These are phyloP conservation scores for Vanilla planifolia DNA, from an alignment of 106 monocot species.

Conservation along the genomic window DNA sequence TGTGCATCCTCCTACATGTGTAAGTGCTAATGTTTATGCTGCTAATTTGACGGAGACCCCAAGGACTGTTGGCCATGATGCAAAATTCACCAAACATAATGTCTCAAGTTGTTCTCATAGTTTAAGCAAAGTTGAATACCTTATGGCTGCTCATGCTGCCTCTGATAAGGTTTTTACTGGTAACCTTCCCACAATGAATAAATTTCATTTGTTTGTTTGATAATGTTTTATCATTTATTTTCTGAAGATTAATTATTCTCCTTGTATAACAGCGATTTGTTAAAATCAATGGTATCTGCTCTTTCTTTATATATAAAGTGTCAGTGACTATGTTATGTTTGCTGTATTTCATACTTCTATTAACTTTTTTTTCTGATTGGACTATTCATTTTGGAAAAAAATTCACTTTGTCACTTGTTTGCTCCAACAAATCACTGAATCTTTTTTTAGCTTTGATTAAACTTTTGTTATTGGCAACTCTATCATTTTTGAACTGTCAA, in stretches of 20 bases:
- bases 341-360: no score
- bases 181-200: constrained; percentile 7
- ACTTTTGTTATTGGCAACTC: no score
- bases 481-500: no score
- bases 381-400: no score
- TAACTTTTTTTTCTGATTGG: no score
- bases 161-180: constrained; percentile 42
- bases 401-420: no score
- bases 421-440: no score
- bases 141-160: constrained; percentile 23
- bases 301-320: not conserved
- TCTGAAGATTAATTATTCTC: not conserved
- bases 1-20: constrained; percentile 60
- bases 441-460: no score
- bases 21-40: constrained; percentile 46
- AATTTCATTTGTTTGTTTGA: not conserved
- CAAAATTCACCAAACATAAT: constrained; percentile 36
- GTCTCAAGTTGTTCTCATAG: constrained; percentile 17
- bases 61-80: constrained; percentile 26
- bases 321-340: no score
- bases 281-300: not conserved
- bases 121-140: constrained; percentile 13
- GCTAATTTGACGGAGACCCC: constrained; percentile 86
- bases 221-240: no score
- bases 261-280: not conserved